phyloP scores from a whole-genome alignment of 192 early-diverging fungal species.

The Physocladia obscura region DNA sequence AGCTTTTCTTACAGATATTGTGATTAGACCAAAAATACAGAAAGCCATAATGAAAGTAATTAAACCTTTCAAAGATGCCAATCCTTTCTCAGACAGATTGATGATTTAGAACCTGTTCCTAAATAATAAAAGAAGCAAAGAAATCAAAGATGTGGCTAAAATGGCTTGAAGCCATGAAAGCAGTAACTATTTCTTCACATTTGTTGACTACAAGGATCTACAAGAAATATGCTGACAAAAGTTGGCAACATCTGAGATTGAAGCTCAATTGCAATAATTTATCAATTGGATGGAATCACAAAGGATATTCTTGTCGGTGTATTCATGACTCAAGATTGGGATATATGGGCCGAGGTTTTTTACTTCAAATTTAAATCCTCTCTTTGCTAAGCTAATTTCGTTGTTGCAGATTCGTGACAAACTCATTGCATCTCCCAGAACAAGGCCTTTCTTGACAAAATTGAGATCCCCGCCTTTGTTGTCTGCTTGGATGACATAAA shows the following conservation, averaged over 20 bases:
- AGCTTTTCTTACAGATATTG: too few relatives aligned
- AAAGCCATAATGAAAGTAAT: too few relatives aligned
- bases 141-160: too few relatives aligned
- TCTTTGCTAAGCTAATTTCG: neutral
- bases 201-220: constrained; percentile 78
- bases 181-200: constrained; percentile 94
- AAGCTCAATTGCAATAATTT: constrained; percentile 61
- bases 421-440: constrained; percentile 59
- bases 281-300: constrained; percentile 60
- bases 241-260: constrained; percentile 81
- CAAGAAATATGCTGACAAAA: constrained; percentile 72
- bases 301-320: constrained; percentile 78
- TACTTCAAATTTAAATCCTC: constrained; percentile 53
- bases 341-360: constrained; percentile 84
- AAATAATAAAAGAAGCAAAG: too few relatives aligned
- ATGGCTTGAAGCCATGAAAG: too few relatives aligned
- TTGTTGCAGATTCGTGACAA: neutral
- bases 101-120: too few relatives aligned
- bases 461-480: constrained; percentile 83
- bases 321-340: constrained; percentile 87
- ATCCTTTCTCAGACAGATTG: too few relatives aligned
- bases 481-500: constrained; percentile 84
- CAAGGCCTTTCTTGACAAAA: constrained; percentile 67
- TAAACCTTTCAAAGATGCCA: too few relatives aligned
- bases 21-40: too few relatives aligned